A percentile compares a stretch with the other conserved stretches of the same genome.
These are phyloP conservation scores for Xylariaceae sp. DNA, from an alignment of 2,329 filamentous ascomycete species.

Conservation along the genomic window DNA sequence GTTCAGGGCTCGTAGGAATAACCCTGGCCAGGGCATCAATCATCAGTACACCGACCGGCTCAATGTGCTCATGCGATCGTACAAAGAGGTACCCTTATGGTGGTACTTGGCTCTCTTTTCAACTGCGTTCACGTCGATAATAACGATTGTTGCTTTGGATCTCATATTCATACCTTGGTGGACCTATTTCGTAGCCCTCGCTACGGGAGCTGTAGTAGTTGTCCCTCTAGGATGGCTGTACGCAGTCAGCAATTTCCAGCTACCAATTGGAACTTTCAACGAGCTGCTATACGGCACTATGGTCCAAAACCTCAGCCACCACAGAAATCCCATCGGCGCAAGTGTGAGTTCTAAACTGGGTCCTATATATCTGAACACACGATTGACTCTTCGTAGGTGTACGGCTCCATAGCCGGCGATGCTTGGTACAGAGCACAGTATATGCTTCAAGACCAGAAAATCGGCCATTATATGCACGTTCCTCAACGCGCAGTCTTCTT, in stretches of 20 bases:
- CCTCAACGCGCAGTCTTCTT: conserved; percentile 66
- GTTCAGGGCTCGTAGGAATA: conserved; percentile 47
- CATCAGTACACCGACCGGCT: conserved; percentile 64
- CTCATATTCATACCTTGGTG: conserved; percentile 65
- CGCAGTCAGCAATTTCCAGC: conserved; percentile 61
- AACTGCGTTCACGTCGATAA: conserved; percentile 53
- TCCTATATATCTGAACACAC: neutral
- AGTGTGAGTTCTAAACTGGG: conserved; percentile 42
- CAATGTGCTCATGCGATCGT: conserved; percentile 63
- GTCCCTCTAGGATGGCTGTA: conserved; percentile 66
- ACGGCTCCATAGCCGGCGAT: conserved; percentile 65
- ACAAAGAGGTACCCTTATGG: conserved; percentile 64
- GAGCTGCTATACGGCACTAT: conserved; percentile 67
- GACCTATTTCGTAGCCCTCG: conserved; percentile 64
- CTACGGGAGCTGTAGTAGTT: conserved; percentile 61
- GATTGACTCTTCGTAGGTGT: conserved; percentile 44
- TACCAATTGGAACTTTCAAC: conserved; percentile 64
- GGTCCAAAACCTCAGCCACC: conserved; percentile 57
- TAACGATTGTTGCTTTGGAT: conserved; percentile 57
- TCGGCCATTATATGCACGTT: conserved; percentile 70
- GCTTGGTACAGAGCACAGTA: conserved; percentile 66
- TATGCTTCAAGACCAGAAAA: conserved; percentile 68
- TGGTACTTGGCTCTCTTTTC: conserved; percentile 62
- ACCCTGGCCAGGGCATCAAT: conserved; percentile 50
- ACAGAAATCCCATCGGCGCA: conserved; percentile 64